phyloP scores from a whole-genome alignment of 2,329 filamentous ascomycete genomes.

The Aspergillus sp. region DNA sequence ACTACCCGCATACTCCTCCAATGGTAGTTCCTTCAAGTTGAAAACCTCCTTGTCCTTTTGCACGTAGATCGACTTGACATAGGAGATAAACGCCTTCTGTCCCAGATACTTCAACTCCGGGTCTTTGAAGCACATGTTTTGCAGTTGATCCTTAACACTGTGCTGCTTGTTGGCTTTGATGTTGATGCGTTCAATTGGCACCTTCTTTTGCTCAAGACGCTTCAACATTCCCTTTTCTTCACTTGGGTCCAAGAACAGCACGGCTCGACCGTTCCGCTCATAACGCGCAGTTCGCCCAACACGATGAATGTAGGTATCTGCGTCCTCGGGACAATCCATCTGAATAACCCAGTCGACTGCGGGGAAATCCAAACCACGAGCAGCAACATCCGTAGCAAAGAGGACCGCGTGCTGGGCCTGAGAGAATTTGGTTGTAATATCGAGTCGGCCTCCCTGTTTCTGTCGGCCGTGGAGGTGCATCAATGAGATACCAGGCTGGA shows the following conservation, averaged over 20 bases:
- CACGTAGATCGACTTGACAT: conserved; percentile 76
- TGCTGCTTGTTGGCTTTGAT: conserved; percentile 85
- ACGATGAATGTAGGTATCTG: conserved; percentile 95
- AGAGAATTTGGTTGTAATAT: conserved; percentile 81
- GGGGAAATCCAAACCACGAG: conserved; percentile 90
- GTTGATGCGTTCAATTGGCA: conserved; percentile 81
- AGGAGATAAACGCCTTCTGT: conserved; percentile 92
- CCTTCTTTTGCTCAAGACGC: conserved; percentile 80
- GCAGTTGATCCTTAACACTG: conserved; percentile 76
- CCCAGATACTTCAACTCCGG: conserved; percentile 90
- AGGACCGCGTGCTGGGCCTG: conserved; percentile 78
- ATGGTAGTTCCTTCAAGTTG: conserved; percentile 71
- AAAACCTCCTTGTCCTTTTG: conserved; percentile 93
- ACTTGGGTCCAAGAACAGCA: conserved; percentile 85
- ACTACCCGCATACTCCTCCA: conserved; percentile 81
- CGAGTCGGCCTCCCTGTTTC: conserved; percentile 81
- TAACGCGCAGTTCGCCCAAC: conserved; percentile 94
- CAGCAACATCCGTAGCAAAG: conserved; percentile 93
- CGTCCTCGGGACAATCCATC: conserved; percentile 92
- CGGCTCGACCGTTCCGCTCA: conserved; percentile 78
- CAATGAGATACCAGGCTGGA: conserved; percentile 90
- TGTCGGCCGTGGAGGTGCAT: conserved; percentile 91
- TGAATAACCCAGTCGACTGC: conserved; percentile 99
- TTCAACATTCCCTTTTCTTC: conserved; percentile 91
- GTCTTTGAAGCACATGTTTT: conserved; percentile 94